Evolutionary conservation across 2,329 filamentous ascomycete species (phyloP), one percentile per base, ranked within the genome.

Genomic region (Escovopsis sp.): DNA sequence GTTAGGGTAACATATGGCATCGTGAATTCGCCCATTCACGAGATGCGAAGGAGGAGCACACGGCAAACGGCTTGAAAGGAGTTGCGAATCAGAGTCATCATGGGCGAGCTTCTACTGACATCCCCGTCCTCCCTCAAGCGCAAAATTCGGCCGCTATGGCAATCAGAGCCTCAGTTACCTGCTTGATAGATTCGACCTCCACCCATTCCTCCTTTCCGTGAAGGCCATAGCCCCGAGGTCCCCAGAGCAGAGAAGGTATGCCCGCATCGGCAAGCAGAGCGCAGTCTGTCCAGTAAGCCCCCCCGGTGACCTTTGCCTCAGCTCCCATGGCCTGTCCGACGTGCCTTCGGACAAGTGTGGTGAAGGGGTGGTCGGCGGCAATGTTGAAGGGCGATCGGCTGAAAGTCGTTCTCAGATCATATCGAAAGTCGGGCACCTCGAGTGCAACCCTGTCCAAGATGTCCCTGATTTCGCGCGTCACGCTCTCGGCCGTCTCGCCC

Each of bases 171-270:
- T 54, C 46, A 0, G 54, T 43, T 29, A 66, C 56, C 35, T 60
- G 47, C n/a, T 49, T 45, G 9, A 71, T 48, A 31, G 65, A 69
- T 9, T 65, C 49, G 2, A 64, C 55, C 16, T 66, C 60, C 0
- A 67, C 68, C 61, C 63, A 72, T 52, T 75, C 70, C 42, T 68
- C 62, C 39, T 66, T 68, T 1, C 56, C 59, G 48, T 74, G 68
- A 4, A 73, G 46, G 0, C 71, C 71, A n/a, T 63, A 59, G 0
- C 68, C 70, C 8, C 50, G 53, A 0, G 67, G 67, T 0, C 70
- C 67, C 50, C 62, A 71, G 1, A 73, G 55, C 13, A 74, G 52
- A 0, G 61, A 53, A 0, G 67, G 61, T 25, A 72, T 67, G 0
- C 67, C 70, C 12, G 52, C 55, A 14, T 63, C 57, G 1, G 59